phyloP scores from a whole-genome alignment of 352 stramenopile genomes.

The Pythium brassicae region DNA sequence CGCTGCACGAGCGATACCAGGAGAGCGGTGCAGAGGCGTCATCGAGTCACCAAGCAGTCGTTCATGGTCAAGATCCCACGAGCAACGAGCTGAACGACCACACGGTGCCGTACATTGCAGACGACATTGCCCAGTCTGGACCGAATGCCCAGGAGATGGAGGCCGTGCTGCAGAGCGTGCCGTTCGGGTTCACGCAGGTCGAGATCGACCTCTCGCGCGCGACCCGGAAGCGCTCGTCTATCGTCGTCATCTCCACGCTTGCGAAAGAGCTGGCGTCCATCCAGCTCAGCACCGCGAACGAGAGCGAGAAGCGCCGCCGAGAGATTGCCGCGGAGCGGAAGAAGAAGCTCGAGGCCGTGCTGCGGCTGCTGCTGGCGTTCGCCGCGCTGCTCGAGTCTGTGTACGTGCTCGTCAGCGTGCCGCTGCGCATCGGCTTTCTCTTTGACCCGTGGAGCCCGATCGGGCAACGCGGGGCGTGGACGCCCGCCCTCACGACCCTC shows the following conservation, averaged over 20 bases:
- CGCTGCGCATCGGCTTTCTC: conserved; percentile 34
- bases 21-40: not conserved
- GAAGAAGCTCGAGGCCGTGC: not conserved
- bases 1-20: too few species aligned
- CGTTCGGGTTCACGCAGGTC: conserved; percentile 16
- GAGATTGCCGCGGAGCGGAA: conserved; percentile 3
- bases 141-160: conserved; percentile 8
- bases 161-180: not conserved
- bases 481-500: conserved; percentile 19
- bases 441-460: conserved; percentile 32
- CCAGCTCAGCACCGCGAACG: conserved; percentile 5
- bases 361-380: conserved; percentile 1
- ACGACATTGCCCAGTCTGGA: conserved; percentile 5
- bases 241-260: conserved; percentile 2
- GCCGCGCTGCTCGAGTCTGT: conserved; percentile 31
- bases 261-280: conserved; percentile 2
- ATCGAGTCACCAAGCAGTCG: too few species aligned
- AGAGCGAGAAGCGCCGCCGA: not conserved
- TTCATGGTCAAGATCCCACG: too few species aligned
- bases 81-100: not conserved
- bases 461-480: conserved; percentile 15
- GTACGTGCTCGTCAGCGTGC: conserved; percentile 33
- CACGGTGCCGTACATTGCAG: conserved; percentile 6
- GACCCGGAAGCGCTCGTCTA: conserved; percentile 7
- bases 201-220: not conserved